Conservation (phyloP, 2,329 filamentous ascomycete species). For the Arthrinium phaeospermum region DNA sequence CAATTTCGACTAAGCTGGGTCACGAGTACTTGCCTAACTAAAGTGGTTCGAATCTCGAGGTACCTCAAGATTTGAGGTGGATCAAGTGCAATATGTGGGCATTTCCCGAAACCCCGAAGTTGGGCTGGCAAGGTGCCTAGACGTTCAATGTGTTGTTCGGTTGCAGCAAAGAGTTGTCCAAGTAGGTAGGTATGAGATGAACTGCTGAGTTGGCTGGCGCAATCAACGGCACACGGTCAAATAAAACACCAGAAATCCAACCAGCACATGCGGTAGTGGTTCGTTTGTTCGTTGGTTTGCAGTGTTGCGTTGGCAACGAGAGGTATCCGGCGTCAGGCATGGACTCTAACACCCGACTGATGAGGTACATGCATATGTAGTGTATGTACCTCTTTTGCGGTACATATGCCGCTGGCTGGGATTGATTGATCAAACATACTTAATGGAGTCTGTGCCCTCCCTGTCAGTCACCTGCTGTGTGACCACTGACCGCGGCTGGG, state of each 20-base stretch:
- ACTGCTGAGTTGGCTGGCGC: neutral
- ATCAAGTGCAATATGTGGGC: neutral
- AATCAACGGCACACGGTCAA: neutral
- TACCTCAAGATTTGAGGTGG: neutral
- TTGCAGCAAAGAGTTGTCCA: neutral
- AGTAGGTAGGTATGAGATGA: neutral
- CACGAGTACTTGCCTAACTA: neutral
- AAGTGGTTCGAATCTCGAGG: neutral
- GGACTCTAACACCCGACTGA: no score
- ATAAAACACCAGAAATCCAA: neutral
- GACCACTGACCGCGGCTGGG: no score
- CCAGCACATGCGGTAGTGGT: neutral
- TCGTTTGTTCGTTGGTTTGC: neutral
- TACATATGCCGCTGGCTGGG: no score
- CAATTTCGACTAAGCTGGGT: neutral
- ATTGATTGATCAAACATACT: no score
- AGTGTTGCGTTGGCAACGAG: neutral
- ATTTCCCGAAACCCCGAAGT: neutral
- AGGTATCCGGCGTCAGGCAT: neutral
- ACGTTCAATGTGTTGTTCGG: neutral
- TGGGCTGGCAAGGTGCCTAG: neutral
- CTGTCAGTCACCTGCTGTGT: no score
- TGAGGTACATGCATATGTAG: no score
- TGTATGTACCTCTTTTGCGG: no score
- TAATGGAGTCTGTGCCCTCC: no score